These are phyloP conservation scores for Pythium brachiatum DNA, from an alignment of 352 stramenopile genomes.

Conservation along the genomic window DNA sequence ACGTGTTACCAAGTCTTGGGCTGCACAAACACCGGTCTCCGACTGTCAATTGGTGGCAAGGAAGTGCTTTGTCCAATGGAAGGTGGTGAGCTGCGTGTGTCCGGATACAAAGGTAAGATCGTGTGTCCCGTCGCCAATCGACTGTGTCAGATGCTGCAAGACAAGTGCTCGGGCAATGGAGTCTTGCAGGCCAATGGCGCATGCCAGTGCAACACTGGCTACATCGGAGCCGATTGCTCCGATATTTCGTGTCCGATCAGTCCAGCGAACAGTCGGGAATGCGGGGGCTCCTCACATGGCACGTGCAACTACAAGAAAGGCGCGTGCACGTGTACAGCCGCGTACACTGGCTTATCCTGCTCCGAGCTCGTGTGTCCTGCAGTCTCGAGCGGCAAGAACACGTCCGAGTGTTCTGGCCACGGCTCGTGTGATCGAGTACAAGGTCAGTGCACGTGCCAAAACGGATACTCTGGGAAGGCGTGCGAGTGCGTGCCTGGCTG, in stretches of 20 bases:
- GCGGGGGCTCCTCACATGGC: conserved; percentile 36
- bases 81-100: conserved; percentile 52
- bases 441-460: conserved; percentile 46
- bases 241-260: conserved; percentile 41
- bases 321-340: conserved; percentile 39
- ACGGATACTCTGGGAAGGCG: conserved; percentile 58
- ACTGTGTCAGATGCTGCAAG: conserved; percentile 63
- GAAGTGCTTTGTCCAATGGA: conserved; percentile 58
- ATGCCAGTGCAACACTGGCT: conserved; percentile 60
- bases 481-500: conserved; percentile 76
- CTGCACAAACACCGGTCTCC: conserved; percentile 40
- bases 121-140: conserved; percentile 43
- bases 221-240: conserved; percentile 51
- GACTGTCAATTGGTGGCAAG: conserved; percentile 45
- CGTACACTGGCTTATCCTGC: conserved; percentile 59
- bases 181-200: conserved; percentile 45
- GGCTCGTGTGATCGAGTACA: conserved; percentile 46
- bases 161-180: conserved; percentile 64
- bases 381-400: conserved; percentile 34
- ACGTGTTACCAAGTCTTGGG: conserved; percentile 60
- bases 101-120: conserved; percentile 48
- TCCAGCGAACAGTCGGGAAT: conserved; percentile 30
- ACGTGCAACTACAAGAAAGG: conserved; percentile 49
- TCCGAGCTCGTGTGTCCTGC: conserved; percentile 55
- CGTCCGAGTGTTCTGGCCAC: conserved; percentile 61